Evolutionary conservation across 768 basidiomycete genomes (phyloP).

Genomic region (Mycena rosella): DNA sequence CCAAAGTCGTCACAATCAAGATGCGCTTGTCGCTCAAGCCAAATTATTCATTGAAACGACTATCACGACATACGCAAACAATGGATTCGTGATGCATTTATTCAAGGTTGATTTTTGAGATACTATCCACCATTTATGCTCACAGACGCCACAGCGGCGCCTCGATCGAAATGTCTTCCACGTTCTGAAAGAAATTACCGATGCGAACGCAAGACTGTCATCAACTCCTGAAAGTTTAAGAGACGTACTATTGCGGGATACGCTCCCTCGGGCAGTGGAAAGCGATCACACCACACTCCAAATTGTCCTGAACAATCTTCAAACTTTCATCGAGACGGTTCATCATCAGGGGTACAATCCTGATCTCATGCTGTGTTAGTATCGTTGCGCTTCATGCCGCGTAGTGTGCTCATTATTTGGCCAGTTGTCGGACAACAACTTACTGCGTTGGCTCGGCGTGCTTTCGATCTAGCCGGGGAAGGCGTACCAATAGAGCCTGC

Average conservation of each 20-base stretch:
- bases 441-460: slow-evolving; percentile 64
- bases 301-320: slow-evolving; percentile 67
- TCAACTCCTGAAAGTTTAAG: slow-evolving; percentile 50
- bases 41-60: slow-evolving; percentile 66
- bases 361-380: slow-evolving; percentile 70
- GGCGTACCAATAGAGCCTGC: slow-evolving; percentile 66
- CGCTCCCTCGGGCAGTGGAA: slow-evolving; percentile 61
- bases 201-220: slow-evolving; percentile 49
- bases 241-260: slow-evolving; percentile 69
- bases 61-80: slow-evolving; percentile 65
- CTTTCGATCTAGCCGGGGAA: slow-evolving; percentile 61
- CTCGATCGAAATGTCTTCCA: slow-evolving; percentile 63
- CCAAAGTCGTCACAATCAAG: slow-evolving; percentile 65
- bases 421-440: slow-evolving; percentile 72
- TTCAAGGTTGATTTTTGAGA: slow-evolving; percentile 61
- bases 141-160: slow-evolving; percentile 53
- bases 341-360: slow-evolving; percentile 65
- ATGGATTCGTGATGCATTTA: slow-evolving; percentile 68
- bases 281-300: slow-evolving; percentile 65
- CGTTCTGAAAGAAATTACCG: slow-evolving; percentile 63
- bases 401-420: slow-evolving; percentile 20
- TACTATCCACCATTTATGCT: slow-evolving; percentile 6
- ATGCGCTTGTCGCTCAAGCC: slow-evolving; percentile 70
- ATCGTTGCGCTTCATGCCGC: not conserved
- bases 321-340: slow-evolving; percentile 68